These are phyloP conservation scores for Neurospora tetrasperma DNA, from an alignment of 495 filamentous ascomycete species.

Conservation along the genomic window DNA sequence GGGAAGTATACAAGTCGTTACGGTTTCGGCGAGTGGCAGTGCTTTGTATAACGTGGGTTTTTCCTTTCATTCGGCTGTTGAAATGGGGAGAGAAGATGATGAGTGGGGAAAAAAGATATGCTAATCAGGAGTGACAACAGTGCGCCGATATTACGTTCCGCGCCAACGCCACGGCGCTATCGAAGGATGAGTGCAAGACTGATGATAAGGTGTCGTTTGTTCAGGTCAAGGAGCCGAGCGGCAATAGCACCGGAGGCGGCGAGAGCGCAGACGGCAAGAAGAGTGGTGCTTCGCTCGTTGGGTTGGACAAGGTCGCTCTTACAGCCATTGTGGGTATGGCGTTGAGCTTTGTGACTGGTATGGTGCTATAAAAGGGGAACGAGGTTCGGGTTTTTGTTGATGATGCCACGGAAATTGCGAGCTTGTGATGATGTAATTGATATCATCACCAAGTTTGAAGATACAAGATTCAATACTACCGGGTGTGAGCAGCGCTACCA, in stretches of 20 bases:
- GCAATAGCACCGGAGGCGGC: conserved; percentile 1
- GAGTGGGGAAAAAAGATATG: not conserved
- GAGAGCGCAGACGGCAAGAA: not conserved
- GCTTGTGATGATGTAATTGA: too few species aligned
- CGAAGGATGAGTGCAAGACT: conserved; percentile 38
- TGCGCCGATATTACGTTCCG: conserved; percentile 55
- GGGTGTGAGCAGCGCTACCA: not conserved
- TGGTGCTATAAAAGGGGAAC: conserved; percentile 12
- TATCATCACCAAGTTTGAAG: too few species aligned
- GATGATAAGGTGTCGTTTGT: conserved; percentile 24
- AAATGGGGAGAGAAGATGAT: not conserved
- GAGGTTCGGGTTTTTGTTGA: not conserved
- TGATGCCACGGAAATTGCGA: not conserved
- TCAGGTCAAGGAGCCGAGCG: conserved; percentile 9
- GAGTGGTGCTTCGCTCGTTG: conserved; percentile 6
- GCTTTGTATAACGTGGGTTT: conserved; percentile 51
- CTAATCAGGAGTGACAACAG: conserved; percentile 21
- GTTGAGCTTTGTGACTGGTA: conserved; percentile 36
- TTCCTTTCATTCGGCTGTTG: not conserved
- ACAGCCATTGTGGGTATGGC: conserved; percentile 45
- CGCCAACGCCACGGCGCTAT: conserved; percentile 28
- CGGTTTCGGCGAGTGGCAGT: conserved; percentile 34
- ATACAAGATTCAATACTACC: not conserved
- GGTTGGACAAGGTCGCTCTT: conserved; percentile 26
- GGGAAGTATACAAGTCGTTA: conserved; percentile 49